phyloP scores from a whole-genome alignment of 768 basidiomycete genomes.

The Podaxis sp. region DNA sequence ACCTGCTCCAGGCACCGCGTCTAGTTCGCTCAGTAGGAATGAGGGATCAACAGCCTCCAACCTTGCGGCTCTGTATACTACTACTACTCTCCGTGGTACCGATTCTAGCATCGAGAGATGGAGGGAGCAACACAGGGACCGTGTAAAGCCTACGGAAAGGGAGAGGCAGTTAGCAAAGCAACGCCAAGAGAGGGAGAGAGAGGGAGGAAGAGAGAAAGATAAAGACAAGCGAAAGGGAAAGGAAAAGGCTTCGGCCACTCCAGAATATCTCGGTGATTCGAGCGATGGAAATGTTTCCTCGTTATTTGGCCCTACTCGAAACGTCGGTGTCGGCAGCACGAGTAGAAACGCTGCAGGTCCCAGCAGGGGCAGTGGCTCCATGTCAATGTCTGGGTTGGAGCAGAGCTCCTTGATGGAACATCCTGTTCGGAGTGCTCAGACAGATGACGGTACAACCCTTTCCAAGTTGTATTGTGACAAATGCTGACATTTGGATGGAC shows the following conservation, averaged over 20 bases:
- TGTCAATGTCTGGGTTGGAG: neutral
- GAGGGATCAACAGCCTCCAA: conserved; percentile 1
- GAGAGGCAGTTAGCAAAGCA: neutral
- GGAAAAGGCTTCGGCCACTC: neutral
- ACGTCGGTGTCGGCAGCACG: neutral
- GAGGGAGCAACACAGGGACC: neutral
- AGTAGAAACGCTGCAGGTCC: neutral
- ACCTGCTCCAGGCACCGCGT: neutral
- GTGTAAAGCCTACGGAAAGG: neutral
- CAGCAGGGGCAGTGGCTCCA: neutral
- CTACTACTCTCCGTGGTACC: no score
- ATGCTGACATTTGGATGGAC: neutral
- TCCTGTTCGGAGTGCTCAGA: neutral
- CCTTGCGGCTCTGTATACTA: neutral
- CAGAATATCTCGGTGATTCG: conserved; percentile 2
- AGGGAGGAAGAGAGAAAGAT: neutral
- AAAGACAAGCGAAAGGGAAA: conserved; percentile 3
- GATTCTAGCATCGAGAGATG: neutral
- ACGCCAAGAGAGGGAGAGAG: neutral
- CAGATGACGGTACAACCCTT: neutral
- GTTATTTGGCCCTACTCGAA: neutral
- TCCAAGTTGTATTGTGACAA: neutral
- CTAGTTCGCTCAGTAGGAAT: neutral
- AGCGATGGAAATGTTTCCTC: neutral
- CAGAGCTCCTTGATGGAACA: neutral